Evolutionary conservation across 2,329 filamentous ascomycete genomes (phyloP).

Genomic region (Sclerotinia nivalis): DNA sequence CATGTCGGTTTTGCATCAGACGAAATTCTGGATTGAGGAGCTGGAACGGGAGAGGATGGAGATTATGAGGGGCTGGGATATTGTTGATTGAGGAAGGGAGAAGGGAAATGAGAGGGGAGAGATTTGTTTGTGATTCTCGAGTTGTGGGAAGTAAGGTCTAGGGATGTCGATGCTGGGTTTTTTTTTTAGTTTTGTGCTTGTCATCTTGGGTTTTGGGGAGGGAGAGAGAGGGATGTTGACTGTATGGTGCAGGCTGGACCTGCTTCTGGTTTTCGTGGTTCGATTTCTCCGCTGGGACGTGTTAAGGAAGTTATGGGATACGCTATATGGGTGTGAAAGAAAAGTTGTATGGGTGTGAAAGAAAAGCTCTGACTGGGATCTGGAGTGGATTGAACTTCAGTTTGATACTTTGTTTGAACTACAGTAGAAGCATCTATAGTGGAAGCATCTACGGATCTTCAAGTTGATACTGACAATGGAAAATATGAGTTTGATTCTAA

Average conservation of each 20-base stretch:
- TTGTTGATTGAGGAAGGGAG: not conserved
- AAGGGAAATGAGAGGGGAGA: too few relatives aligned
- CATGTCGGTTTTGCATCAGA: not conserved
- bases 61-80: not conserved
- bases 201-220: not conserved
- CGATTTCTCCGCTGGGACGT: too few relatives aligned
- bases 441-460: not conserved
- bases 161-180: too few relatives aligned
- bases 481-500: not conserved
- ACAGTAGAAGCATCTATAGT: too few relatives aligned
- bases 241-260: not conserved
- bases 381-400: not conserved
- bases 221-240: not conserved
- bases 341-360: not conserved
- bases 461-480: not conserved
- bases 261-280: not conserved
- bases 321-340: too few relatives aligned
- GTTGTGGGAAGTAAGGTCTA: too few relatives aligned
- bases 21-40: not conserved
- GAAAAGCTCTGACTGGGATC: not conserved
- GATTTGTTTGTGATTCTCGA: too few relatives aligned
- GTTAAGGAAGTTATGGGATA: rapidly evolving
- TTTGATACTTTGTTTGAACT: not conserved
- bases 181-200: too few relatives aligned
- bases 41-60: not conserved